Evolutionary conservation across 2,329 filamentous ascomycete species (phyloP), one percentile per base, ranked within the genome.

Genomic region (Colletotrichum musicola): DNA sequence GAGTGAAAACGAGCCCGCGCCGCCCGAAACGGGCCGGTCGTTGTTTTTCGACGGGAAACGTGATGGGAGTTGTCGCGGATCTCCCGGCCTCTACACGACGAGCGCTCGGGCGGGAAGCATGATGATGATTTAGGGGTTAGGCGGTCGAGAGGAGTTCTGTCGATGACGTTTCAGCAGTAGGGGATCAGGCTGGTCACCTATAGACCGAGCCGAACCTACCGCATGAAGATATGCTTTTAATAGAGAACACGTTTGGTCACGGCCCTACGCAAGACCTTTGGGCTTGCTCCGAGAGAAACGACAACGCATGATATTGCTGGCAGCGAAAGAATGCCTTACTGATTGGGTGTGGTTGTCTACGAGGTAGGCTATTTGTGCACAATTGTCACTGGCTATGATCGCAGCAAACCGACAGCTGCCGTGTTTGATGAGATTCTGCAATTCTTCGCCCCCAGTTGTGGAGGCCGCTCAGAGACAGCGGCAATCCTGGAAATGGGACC

Each of bases 221-320:
- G 18, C 35, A 44, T 25, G 66, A 69, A 50, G 55, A 66, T 69
- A 66, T 61, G 62, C 18, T 50, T 69, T 61, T 69, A 69, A 61
- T 69, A 69, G 56, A 69, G 56, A 40, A 57, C 51, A 65, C 42
- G 55, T 66, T 69, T 55, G 50, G 38, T 56, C 50, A 66, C 47
- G 55, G 51, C 22, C 22, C 16, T 40, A n/a, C 40, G 44, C n/a
- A 18, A 7, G 6, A n/a, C 18, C 4, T 9, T 12, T 27, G 14
- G 35, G 47, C 6, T 35, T 40, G 35, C 20, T 50, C 14, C 30
- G 47, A 38, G 20, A 7, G 18, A 35, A 14, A 6, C n/a, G 9
- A 6, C 14, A 51, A 22, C 27, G 18, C 18, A 25, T 25, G 46
- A 51, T 25, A 10, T 49, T 10, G 56, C 38, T 49, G 56, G 27